These are phyloP conservation scores for Aspergillus japonicus DNA, from an alignment of 2,329 filamentous ascomycete species.

Conservation along the genomic window DNA sequence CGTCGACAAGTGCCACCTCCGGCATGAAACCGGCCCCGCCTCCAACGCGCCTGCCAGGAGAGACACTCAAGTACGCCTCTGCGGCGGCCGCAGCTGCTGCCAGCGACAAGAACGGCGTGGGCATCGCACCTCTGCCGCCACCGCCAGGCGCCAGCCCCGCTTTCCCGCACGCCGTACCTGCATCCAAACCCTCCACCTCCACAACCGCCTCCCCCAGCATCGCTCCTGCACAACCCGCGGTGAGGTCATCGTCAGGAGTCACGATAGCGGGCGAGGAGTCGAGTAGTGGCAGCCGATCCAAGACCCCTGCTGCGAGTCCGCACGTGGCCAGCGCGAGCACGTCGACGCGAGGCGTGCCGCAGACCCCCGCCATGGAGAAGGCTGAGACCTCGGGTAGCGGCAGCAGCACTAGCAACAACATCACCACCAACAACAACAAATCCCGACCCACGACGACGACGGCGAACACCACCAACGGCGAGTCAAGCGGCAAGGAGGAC, in stretches of 20 bases:
- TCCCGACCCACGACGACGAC: conserved; percentile 38
- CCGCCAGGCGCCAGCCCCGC: conserved; percentile 66
- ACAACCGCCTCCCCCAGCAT: conserved; percentile 59
- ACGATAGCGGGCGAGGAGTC: conserved; percentile 43
- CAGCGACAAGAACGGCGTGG: conserved; percentile 81
- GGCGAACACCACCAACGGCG: conserved; percentile 53
- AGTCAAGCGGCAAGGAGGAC: conserved; percentile 42
- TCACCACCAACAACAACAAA: conserved; percentile 2
- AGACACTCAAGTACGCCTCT: conserved; percentile 94
- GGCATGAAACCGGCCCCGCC: conserved; percentile 91
- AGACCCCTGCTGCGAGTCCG: conserved; percentile 53
- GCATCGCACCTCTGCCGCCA: conserved; percentile 89
- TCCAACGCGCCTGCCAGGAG: conserved; percentile 79
- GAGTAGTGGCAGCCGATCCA: conserved; percentile 38
- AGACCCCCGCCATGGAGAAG: conserved; percentile 50
- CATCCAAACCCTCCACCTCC: conserved; percentile 56
- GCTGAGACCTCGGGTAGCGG: conserved; percentile 40
- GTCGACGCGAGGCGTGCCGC: conserved; percentile 43
- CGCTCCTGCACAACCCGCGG: conserved; percentile 49
- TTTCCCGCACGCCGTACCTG: conserved; percentile 50
- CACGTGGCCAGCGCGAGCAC: conserved; percentile 44
- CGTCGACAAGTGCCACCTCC: conserved; percentile 48
- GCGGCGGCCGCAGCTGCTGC: conserved; percentile 91
- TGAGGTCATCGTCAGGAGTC: conserved; percentile 39
- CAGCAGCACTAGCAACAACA: conserved; percentile 28